A percentile compares a stretch with the other conserved stretches of the same genome.
Conservation (phyloP, 768 basidiomycete species). For the Xerocomus spinulosus region DNA sequence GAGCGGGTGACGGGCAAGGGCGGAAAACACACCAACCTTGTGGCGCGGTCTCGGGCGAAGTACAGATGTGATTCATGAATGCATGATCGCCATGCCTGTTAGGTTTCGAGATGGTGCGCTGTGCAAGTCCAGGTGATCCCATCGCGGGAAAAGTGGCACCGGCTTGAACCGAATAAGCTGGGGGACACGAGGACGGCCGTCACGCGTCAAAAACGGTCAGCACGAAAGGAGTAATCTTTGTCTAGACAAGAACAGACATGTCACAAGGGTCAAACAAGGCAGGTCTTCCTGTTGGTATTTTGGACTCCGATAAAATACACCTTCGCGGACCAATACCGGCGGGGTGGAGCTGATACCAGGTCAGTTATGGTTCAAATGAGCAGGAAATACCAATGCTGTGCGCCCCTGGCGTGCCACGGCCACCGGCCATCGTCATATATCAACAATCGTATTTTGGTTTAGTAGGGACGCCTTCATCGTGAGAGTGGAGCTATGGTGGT, state of each 20-base stretch:
- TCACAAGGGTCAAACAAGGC: background rate
- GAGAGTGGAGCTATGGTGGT: background rate
- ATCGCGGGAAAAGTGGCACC: slow-evolving; percentile 1
- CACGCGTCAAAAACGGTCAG: background rate
- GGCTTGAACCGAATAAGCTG: slow-evolving; percentile 3
- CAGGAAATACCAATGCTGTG: background rate
- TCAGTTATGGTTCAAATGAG: background rate
- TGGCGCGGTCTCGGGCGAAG: slow-evolving; percentile 5
- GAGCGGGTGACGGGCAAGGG: background rate
- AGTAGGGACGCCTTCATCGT: background rate
- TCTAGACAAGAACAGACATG: background rate
- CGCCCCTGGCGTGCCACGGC: background rate
- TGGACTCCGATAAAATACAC: background rate
- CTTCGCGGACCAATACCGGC: slow-evolving; percentile 5
- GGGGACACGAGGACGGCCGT: slow-evolving; percentile 1
- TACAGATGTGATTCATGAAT: slow-evolving; percentile 1
- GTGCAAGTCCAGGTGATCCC: background rate
- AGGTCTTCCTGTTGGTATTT: background rate
- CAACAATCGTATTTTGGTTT: background rate
- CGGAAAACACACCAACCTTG: slow-evolving; percentile 1
- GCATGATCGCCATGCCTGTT: background rate
- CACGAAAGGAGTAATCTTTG: slow-evolving; percentile 4
- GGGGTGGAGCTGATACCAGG: background rate
- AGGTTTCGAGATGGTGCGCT: background rate
- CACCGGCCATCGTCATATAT: background rate